Evolutionary conservation across 108 stramenopile species (phyloP).

Genomic region (Bacterosira constricta): DNA sequence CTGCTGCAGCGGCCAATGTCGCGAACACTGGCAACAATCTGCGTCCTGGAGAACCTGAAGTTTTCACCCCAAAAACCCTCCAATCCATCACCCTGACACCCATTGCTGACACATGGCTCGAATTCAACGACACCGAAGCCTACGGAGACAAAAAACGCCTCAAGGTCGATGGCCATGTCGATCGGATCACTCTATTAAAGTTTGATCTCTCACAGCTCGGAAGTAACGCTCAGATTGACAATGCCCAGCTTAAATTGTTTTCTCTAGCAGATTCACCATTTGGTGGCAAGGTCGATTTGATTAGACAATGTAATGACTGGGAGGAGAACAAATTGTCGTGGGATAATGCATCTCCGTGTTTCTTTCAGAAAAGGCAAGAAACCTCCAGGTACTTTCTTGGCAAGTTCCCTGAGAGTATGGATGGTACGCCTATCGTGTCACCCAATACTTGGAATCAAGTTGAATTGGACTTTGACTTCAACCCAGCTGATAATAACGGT

Average conservation of each 20-base stretch:
- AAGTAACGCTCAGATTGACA: not conserved
- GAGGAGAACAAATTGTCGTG: conserved; percentile 16
- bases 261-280: not conserved
- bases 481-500: too few species aligned
- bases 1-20: too few species aligned
- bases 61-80: too few species aligned
- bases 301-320: conserved; percentile 23
- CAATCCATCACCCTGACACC: too few species aligned
- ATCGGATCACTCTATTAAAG: conserved; percentile 15
- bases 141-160: conserved; percentile 3
- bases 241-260: conserved; percentile 15
- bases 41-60: too few species aligned
- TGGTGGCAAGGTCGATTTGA: conserved; percentile 18
- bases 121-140: not conserved
- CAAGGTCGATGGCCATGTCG: conserved; percentile 18
- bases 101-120: conserved; percentile 26
- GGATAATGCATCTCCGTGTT: conserved; percentile 14
- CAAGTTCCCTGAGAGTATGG: not conserved
- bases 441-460: too few species aligned
- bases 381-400: conserved; percentile 7
- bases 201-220: conserved; percentile 16
- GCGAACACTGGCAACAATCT: too few species aligned
- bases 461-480: conserved; percentile 1
- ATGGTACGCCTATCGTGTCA: too few species aligned
- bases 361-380: conserved; percentile 5